Conservation (phyloP, 805 yeast genomes). For the Metschnikowia shivogae region DNA sequence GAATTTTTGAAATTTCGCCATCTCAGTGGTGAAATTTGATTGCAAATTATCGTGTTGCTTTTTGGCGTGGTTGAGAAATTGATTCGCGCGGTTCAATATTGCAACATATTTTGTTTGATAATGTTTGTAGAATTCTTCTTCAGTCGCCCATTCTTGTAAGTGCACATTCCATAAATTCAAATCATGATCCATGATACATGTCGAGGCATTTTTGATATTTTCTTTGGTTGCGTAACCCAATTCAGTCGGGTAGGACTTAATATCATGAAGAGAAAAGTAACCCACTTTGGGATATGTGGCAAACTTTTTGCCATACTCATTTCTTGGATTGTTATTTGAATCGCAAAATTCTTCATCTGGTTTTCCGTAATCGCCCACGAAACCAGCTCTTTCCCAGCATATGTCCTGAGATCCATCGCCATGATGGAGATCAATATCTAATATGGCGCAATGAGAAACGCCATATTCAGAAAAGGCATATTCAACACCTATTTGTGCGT, state of each 20-base stretch:
- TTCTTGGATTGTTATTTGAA: slow-evolving; percentile 30
- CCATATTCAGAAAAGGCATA: slow-evolving; percentile 61
- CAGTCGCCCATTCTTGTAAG: slow-evolving; percentile 57
- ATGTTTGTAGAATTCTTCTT: slow-evolving; percentile 59
- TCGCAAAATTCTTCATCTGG: slow-evolving; percentile 43
- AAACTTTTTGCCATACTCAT: slow-evolving; percentile 46
- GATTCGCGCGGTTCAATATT: slow-evolving; percentile 61
- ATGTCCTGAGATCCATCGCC: slow-evolving; percentile 90
- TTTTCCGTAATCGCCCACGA: slow-evolving; percentile 44
- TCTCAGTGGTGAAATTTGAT: slow-evolving; percentile 23
- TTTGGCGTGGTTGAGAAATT: slow-evolving; percentile 51
- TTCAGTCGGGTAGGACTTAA: slow-evolving; percentile 84
- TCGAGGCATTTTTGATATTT: slow-evolving; percentile 69
- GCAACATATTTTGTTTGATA: slow-evolving; percentile 60
- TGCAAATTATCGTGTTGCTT: slow-evolving; percentile 38
- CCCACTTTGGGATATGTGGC: slow-evolving; percentile 62
- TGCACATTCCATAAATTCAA: slow-evolving; percentile 83
- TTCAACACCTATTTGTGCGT: slow-evolving; percentile 76
- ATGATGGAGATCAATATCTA: slow-evolving; percentile 83
- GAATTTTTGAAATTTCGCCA: slow-evolving; percentile 30
- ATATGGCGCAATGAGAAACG: slow-evolving; percentile 74
- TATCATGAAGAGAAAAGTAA: slow-evolving; percentile 79
- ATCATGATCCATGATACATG: slow-evolving; percentile 75
- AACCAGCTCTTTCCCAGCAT: slow-evolving; percentile 74
- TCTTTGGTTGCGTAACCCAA: slow-evolving; percentile 69